Evolutionary conservation across 2,329 filamentous ascomycete species (phyloP), one percentile per base, ranked within the genome.

Genomic region (Trichoderma koningii): DNA sequence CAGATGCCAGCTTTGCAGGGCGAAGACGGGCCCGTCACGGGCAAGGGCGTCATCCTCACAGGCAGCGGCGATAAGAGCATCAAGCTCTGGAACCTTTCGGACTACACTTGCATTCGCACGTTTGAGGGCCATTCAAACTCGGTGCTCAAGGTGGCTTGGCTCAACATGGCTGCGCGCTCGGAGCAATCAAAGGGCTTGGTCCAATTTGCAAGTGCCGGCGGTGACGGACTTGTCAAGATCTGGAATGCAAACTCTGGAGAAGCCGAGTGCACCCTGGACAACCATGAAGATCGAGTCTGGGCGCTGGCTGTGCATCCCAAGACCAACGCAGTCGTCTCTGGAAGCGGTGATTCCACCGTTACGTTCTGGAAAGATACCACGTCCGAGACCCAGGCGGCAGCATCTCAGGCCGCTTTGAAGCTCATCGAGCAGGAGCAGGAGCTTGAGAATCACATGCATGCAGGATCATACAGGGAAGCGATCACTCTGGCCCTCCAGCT

Each of bases 121-220:
- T 95, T 98, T 64, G 96, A 99, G 77, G 95, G 95, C 0, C 95
- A 99, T 76, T 94, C 93, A 5, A 96, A 98, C 79, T 97, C 91
- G 71, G 91, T 99, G 3, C 82, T 99, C 38, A 98, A 98, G 78
- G 91, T 97, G 2, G 85, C 91, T 3, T 99, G 95, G 95, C 82
- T 99, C 5, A 85, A 83, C 53, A 76, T 84, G 64, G 79, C 85
- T 2, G 72, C 74, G 5, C 78, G 78, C 28, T 77, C 83, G 66
- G 80, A 84, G 21, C 80, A 83, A 55, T 76, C 79, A 28, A 89
- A 86, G 73, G 84, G 84, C 68, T 84, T 85, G 26, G 81, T 91
- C 1, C 87, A 91, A 66, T 86, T 97, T 65, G 92, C 91, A 41
- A 96, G 90, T 69, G 93, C 95, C 15, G 95, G 91, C 45, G 93